A percentile compares a stretch with the other conserved stretches of the same genome.
These are phyloP conservation scores for Fraxinus americana DNA, from an alignment of 257 asterid species.

Conservation along the genomic window DNA sequence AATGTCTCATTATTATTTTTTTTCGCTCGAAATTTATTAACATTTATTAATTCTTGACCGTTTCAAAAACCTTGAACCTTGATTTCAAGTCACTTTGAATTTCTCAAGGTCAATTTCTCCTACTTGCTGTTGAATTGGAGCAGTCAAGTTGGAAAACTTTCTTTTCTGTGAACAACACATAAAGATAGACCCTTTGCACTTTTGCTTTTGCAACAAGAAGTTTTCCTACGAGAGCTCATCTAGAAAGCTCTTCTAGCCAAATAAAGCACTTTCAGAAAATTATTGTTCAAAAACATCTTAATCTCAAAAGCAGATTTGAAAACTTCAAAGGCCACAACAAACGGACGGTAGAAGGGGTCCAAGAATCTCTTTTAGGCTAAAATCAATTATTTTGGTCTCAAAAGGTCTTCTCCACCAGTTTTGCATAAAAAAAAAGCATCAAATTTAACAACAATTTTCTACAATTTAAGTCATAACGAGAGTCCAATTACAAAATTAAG, in stretches of 20 bases:
- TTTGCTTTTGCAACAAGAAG: no score
- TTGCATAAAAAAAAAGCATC: background rate
- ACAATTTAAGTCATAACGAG: background rate
- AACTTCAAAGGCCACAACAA: background rate
- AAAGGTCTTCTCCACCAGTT: conserved; percentile 14
- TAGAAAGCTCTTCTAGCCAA: no score
- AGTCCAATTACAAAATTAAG: background rate
- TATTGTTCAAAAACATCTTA: no score
- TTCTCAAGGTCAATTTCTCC: conserved; percentile 20
- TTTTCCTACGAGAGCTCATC: no score
- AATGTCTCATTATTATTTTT: background rate
- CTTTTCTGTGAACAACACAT: conserved; percentile 28
- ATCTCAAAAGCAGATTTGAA: no score
- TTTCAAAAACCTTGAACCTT: conserved; percentile 1
- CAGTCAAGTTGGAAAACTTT: conserved; percentile 18
- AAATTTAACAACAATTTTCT: background rate
- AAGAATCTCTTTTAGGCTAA: background rate
- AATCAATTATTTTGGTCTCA: background rate
- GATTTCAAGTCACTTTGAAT: conserved; percentile 27
- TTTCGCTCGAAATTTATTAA: background rate
- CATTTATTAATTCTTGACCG: background rate
- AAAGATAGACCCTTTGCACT: background rate
- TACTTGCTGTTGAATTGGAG: background rate
- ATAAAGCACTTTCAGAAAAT: no score
- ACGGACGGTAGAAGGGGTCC: background rate